Evolutionary conservation across 257 asterid genomes (phyloP), one percentile per base, ranked within the genome.

Genomic region (Asclepias syriaca): DNA sequence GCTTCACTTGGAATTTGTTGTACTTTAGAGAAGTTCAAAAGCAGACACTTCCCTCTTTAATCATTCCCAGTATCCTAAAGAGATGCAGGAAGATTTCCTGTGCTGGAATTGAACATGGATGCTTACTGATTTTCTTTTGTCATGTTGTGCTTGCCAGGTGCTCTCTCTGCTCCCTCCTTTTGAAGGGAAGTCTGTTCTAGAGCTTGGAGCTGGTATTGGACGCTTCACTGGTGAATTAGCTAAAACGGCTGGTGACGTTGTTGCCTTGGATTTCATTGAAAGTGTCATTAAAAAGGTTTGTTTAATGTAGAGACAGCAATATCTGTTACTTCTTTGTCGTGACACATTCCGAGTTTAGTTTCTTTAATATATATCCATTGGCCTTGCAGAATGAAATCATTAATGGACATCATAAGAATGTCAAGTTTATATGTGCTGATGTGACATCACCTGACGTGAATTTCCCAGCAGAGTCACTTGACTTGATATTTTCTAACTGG

Each of bases 171-270:
- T 95, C 70, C 99, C 99, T 2, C 80, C 90, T 39, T 87, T 84
- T 48, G 98, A 88, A 68, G 94, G 96, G 45, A 95, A 92, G 74
- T 85, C 91, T 5, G 80, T 95, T 73, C 85, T 95, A 73, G 99
- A 95, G 85, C 90, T 95, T 50, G 99, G 99, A 74, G 99, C 99
- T 84, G 99, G 99, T 65, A 92, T 95, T 82, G 99, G 99, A 73
- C 98, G 99, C 74, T 95, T 95, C 79, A 92, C 99, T 11, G 89
- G 96, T 64, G 97, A 95, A 77, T 72, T 95, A 73, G 99, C 96
- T 54, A 74, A 82, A 72, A 86, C 78, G 63, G 96, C 99, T 58
- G 89, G 81, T 21, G 83, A 87, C 51, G 79, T 95, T 60, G 82
- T 86, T 49, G 99, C 99, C 53, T 48, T 90, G 63, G 99, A 95